Evolutionary conservation across 345 rosid genomes (phyloP).

Genomic region (sweet orange (Citrus sinensis)): DVS_A1.0 CM039167.1:7073501-7074000

Average conservation of each 20-base stretch:
- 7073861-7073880: constrained; percentile 14
- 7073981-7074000: constrained; percentile 16
- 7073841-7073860: constrained; percentile 6
- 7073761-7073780: constrained; percentile 16
- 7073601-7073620: constrained; percentile 12
- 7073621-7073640: constrained; percentile 69
- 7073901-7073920: constrained; percentile 10
- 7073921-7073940: background rate
- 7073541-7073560: constrained; percentile 38
- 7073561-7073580: constrained; percentile 1
- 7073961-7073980: constrained; percentile 7
- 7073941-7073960: constrained; percentile 7
- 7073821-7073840: background rate
- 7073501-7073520: constrained; percentile 20
- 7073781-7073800: constrained; percentile 7
- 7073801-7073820: constrained; percentile 5
- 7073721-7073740: constrained; percentile 28
- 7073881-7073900: background rate
- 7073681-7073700: constrained; percentile 55
- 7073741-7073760: constrained; percentile 22
- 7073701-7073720: constrained; percentile 65
- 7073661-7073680: constrained; percentile 33
- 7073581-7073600: background rate
- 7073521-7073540: constrained; percentile 32
- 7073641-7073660: constrained; percentile 74